A percentile compares a stretch with the other conserved stretches of the same genome.
Evolutionary conservation across 2,329 filamentous ascomycete genomes (phyloP).

Genomic region (Fusarium sp.): DNA sequence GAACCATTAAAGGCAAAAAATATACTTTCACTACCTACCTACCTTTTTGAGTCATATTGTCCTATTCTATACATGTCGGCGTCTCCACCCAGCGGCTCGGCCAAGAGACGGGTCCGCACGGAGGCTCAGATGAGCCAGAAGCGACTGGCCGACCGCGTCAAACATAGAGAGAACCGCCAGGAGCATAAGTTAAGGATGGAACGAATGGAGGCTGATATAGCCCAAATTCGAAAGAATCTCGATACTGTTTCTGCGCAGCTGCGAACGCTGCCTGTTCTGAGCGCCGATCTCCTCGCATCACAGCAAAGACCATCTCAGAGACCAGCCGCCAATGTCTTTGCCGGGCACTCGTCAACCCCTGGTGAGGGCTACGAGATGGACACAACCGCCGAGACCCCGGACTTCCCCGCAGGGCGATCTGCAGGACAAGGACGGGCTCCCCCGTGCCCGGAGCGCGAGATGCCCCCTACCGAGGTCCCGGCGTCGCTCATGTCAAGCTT

Average conservation of each 20-base stretch:
- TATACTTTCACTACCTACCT: background rate
- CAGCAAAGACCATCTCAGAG: conserved; percentile 31
- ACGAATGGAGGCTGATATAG: conserved; percentile 47
- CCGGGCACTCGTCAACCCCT: conserved; percentile 6
- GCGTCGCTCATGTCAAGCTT: conserved; percentile 19
- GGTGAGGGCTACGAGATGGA: conserved; percentile 28
- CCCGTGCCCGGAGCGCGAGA: conserved; percentile 15
- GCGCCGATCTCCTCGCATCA: conserved; percentile 29
- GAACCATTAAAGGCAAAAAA: background rate
- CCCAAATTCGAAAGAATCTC: conserved; percentile 41
- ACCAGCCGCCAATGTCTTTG: conserved; percentile 10
- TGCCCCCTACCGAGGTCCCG: conserved; percentile 18
- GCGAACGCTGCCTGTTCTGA: conserved; percentile 20
- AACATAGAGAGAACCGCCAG: conserved; percentile 46
- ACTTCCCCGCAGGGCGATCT: conserved; percentile 22
- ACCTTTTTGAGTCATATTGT: conserved; percentile 8
- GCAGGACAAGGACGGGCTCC: background rate
- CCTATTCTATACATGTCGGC: conserved; percentile 23
- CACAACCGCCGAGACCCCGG: conserved; percentile 8
- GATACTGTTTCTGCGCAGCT: conserved; percentile 40
- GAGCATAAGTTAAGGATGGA: conserved; percentile 48
- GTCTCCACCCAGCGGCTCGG: conserved; percentile 32
- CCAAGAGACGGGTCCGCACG: conserved; percentile 42
- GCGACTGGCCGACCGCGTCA: conserved; percentile 44
- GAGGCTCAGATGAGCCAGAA: conserved; percentile 49